Evolutionary conservation across 768 basidiomycete species (phyloP).

Genomic region (Hypholoma sublateritium): DNA sequence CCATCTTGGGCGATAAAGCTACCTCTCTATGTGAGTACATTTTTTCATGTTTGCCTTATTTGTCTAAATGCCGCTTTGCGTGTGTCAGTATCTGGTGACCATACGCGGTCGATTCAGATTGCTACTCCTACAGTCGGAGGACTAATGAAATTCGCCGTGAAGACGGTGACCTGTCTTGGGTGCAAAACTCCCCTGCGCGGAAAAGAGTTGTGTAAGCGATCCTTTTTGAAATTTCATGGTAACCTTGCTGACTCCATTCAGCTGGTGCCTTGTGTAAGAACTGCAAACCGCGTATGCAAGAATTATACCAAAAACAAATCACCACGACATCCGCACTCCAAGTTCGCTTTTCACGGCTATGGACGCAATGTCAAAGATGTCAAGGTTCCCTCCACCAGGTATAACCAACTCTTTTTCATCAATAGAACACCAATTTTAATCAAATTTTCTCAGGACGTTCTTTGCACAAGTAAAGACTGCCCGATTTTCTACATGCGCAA

Average conservation of each 20-base stretch:
- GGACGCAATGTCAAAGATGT: slow-evolving; percentile 99
- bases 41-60: neutral
- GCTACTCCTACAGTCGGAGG: slow-evolving; percentile 96
- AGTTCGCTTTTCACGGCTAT: slow-evolving; percentile 89
- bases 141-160: slow-evolving; percentile 98
- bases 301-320: slow-evolving; percentile 92
- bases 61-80: slow-evolving; percentile 9
- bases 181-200: slow-evolving; percentile 89
- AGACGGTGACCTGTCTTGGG: slow-evolving; percentile 91
- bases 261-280: slow-evolving; percentile 95
- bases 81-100: slow-evolving; percentile 84
- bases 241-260: slow-evolving; percentile 26
- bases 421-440: neutral
- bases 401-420: slow-evolving; percentile 4
- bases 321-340: slow-evolving; percentile 73
- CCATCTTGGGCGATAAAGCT: slow-evolving; percentile 92
- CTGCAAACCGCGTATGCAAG: slow-evolving; percentile 81
- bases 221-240: neutral
- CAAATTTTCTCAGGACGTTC: slow-evolving; percentile 67
- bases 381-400: slow-evolving; percentile 98
- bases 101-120: slow-evolving; percentile 93
- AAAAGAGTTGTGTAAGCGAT: slow-evolving; percentile 61
- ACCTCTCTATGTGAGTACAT: slow-evolving; percentile 60
- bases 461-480: slow-evolving; percentile 96
- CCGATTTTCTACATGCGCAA: slow-evolving; percentile 99